Evolutionary conservation across 2,329 filamentous ascomycete species (phyloP).

Genomic region (Raffaelea arxii): DNA sequence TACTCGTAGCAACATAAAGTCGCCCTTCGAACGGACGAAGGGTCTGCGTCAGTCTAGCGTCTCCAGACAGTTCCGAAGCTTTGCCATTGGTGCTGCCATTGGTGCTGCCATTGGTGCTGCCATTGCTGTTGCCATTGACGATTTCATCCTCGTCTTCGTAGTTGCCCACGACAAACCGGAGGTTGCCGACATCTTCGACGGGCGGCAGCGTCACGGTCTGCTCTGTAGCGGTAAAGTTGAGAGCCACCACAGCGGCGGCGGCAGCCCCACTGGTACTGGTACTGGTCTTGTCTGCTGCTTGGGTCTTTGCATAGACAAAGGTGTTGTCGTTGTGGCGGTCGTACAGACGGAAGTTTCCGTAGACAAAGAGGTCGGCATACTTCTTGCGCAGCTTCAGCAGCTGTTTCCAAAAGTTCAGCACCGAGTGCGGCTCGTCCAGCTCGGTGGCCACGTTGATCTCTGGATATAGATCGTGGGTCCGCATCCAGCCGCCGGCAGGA

Average conservation of each 20-base stretch:
- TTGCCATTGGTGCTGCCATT: slow-evolving; percentile 1
- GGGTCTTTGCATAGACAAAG: slow-evolving; percentile 34
- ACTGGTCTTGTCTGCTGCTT: slow-evolving; percentile 5
- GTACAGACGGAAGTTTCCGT: slow-evolving; percentile 46
- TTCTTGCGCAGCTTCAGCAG: slow-evolving; percentile 44
- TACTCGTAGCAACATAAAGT: slow-evolving; percentile 20
- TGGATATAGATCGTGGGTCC: slow-evolving; percentile 45
- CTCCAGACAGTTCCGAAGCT: too few species aligned
- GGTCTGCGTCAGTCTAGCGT: slow-evolving; percentile 7
- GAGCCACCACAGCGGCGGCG: slow-evolving; percentile 21
- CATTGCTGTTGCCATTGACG: not conserved
- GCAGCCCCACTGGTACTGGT: not conserved
- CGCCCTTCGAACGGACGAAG: slow-evolving; percentile 26
- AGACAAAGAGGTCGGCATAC: slow-evolving; percentile 48
- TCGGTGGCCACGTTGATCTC: slow-evolving; percentile 47
- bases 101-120: slow-evolving; percentile 8
- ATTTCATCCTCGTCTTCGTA: slow-evolving; percentile 17
- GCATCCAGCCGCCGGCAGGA: slow-evolving; percentile 45
- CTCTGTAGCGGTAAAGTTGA: slow-evolving; percentile 33
- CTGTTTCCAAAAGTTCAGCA: slow-evolving; percentile 52
- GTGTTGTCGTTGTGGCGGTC: slow-evolving; percentile 35
- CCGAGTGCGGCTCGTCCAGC: slow-evolving; percentile 30
- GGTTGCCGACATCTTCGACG: slow-evolving; percentile 10
- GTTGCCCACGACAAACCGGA: slow-evolving; percentile 19
- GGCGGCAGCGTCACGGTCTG: slow-evolving; percentile 21